Evolutionary conservation across 1,139 yeast genomes (phyloP).

Genomic region (Candida frijolesensis): DNA sequence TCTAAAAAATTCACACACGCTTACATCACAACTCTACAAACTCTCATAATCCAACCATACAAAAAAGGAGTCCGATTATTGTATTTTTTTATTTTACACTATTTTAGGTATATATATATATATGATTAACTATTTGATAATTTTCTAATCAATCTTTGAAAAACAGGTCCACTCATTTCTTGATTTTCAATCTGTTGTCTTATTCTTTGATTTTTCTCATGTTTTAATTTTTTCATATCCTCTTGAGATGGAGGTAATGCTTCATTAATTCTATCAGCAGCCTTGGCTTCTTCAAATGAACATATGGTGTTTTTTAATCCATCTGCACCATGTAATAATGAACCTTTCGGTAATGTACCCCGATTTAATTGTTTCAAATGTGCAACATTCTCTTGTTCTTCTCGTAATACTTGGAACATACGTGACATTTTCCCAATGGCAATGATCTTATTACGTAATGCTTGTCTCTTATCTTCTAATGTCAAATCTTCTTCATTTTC

Average conservation of each 20-base stretch:
- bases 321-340: slow-evolving; percentile 79
- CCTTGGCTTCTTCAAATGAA: slow-evolving; percentile 82
- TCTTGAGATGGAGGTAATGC: slow-evolving; percentile 83
- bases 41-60: too few relatives aligned
- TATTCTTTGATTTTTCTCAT: slow-evolving; percentile 42
- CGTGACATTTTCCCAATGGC: slow-evolving; percentile 95
- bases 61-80: background rate
- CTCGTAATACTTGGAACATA: slow-evolving; percentile 87
- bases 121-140: slow-evolving; percentile 28
- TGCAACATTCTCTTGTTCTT: slow-evolving; percentile 86
- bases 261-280: slow-evolving; percentile 83
- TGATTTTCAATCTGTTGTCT: slow-evolving; percentile 48
- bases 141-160: slow-evolving; percentile 45
- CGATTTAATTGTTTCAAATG: slow-evolving; percentile 74
- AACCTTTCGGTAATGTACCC: slow-evolving; percentile 78
- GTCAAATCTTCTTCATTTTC: slow-evolving; percentile 24
- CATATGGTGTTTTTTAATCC: slow-evolving; percentile 72
- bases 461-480: slow-evolving; percentile 54
- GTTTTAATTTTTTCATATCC: slow-evolving; percentile 51
- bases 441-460: slow-evolving; percentile 82
- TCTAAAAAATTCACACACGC: too few relatives aligned
- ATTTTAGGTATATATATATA: background rate
- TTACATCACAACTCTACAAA: background rate
- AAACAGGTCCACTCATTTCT: slow-evolving; percentile 37
- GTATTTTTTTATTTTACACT: background rate